Evolutionary conservation across 305 asterid genomes (phyloP).

Genomic region (Plantago coronopus): DNA sequence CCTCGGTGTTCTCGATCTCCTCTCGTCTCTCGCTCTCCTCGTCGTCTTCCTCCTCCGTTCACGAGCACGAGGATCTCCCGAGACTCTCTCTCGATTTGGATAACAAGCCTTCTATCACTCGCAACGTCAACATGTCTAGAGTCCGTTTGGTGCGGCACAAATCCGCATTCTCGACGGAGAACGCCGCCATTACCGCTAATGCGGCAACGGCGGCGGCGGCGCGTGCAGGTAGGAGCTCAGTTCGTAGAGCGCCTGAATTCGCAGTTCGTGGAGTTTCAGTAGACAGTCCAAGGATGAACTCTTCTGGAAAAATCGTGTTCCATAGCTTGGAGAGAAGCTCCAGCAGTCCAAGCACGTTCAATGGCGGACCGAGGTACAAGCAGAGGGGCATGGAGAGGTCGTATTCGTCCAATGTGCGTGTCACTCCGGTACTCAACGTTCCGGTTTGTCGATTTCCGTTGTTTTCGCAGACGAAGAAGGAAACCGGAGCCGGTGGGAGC

Average conservation of each 20-base stretch:
- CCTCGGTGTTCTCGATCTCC: slow-evolving; percentile 28
- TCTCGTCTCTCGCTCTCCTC: slow-evolving; percentile 76
- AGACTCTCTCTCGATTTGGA: slow-evolving; percentile 83
- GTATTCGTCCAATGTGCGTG: slow-evolving; percentile 82
- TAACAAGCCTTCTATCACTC: not conserved
- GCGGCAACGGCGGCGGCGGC: slow-evolving; percentile 8
- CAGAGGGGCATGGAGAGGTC: slow-evolving; percentile 87
- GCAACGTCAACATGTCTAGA: slow-evolving; percentile 13
- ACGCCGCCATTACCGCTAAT: no score
- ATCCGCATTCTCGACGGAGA: slow-evolving; percentile 7
- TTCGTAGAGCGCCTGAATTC: slow-evolving; percentile 24
- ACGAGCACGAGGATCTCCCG: slow-evolving; percentile 80
- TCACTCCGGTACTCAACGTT: slow-evolving; percentile 86
- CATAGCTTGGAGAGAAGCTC: slow-evolving; percentile 84
- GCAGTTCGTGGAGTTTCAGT: slow-evolving; percentile 38
- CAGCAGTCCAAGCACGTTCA: slow-evolving; percentile 79
- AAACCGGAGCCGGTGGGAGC: slow-evolving; percentile 29
- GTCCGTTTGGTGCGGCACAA: slow-evolving; percentile 46
- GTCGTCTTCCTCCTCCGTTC: slow-evolving; percentile 85
- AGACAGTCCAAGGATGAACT: slow-evolving; percentile 89
- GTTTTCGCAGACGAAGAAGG: slow-evolving; percentile 58
- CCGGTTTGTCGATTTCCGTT: slow-evolving; percentile 79
- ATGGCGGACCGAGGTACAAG: slow-evolving; percentile 58
- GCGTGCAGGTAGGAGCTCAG: not conserved
- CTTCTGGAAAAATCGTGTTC: slow-evolving; percentile 82